A percentile compares a stretch with the other conserved stretches of the same genome.
Evolutionary conservation across 2,329 filamentous ascomycete genomes (phyloP).

Genomic region (Neonectria punicea): DNA sequence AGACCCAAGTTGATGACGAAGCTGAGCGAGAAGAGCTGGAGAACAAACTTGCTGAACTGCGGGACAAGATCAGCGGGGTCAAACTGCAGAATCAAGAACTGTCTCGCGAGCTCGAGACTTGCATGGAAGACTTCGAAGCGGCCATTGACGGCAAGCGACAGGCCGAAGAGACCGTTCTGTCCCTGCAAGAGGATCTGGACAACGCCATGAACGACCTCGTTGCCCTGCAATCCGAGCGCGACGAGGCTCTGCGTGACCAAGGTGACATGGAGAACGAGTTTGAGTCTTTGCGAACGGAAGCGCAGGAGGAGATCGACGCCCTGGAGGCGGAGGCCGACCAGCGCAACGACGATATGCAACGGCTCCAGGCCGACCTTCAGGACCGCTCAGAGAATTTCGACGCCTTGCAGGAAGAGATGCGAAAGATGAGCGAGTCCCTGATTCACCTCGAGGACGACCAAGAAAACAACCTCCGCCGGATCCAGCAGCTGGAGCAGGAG

Average conservation of each 20-base stretch:
- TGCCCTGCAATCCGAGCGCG: constrained; percentile 82
- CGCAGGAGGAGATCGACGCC: constrained; percentile 72
- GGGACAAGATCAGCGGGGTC: constrained; percentile 86
- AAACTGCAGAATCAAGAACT: constrained; percentile 92
- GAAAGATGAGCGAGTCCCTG: constrained; percentile 86
- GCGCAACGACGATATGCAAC: constrained; percentile 75
- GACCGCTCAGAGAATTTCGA: constrained; percentile 88
- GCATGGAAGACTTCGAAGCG: constrained; percentile 81
- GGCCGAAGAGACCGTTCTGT: constrained; percentile 66
- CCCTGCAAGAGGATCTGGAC: constrained; percentile 84
- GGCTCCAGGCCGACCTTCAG: constrained; percentile 76
- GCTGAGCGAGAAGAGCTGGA: constrained; percentile 88
- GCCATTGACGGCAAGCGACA: constrained; percentile 72
- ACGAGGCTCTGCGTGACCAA: constrained; percentile 80
- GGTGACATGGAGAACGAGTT: constrained; percentile 69
- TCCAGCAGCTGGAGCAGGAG: constrained; percentile 85
- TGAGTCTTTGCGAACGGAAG: constrained; percentile 69
- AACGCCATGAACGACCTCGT: constrained; percentile 83
- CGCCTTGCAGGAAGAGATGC: constrained; percentile 93
- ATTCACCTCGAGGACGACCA: constrained; percentile 91
- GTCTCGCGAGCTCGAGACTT: constrained; percentile 82
- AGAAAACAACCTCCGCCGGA: constrained; percentile 78
- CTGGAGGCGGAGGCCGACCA: constrained; percentile 79
- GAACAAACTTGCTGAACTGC: constrained; percentile 81
- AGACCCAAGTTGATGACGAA: constrained; percentile 73